Percentiles rank a stretch among this genome's conserved stretches.
These are phyloP conservation scores for Saccharomycopsis guyanensis DNA, from an alignment of 805 yeast species.

Conservation along the genomic window DNA sequence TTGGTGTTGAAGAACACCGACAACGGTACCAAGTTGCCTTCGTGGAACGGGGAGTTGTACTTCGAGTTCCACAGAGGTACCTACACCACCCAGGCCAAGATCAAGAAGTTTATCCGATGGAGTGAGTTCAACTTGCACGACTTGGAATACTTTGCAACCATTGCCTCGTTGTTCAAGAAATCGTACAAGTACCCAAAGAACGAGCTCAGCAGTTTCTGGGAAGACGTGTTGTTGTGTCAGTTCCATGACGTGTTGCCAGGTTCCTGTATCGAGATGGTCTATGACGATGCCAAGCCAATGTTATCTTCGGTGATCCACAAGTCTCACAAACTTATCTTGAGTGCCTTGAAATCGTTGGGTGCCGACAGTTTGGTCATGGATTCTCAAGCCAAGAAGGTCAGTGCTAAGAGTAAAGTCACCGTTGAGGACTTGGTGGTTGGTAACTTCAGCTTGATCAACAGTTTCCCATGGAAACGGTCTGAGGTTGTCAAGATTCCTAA, in stretches of 20 bases:
- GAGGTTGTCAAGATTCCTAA: slow-evolving; percentile 36
- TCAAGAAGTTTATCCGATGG: slow-evolving; percentile 71
- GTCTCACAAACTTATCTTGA: slow-evolving; percentile 44
- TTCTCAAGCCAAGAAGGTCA: neutral
- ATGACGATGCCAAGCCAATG: slow-evolving; percentile 83
- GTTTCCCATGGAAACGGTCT: slow-evolving; percentile 58
- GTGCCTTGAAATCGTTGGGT: slow-evolving; percentile 41
- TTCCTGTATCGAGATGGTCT: slow-evolving; percentile 89
- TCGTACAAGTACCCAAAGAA: slow-evolving; percentile 65
- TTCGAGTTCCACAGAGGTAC: slow-evolving; percentile 96
- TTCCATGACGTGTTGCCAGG: slow-evolving; percentile 99
- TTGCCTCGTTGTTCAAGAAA: slow-evolving; percentile 47
- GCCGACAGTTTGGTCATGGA: slow-evolving; percentile 15
- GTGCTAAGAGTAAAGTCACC: neutral
- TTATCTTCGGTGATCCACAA: slow-evolving; percentile 47
- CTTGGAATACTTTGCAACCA: slow-evolving; percentile 74
- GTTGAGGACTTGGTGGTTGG: slow-evolving; percentile 8
- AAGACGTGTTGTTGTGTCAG: slow-evolving; percentile 80
- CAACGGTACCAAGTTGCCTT: slow-evolving; percentile 60
- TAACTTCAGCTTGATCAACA: slow-evolving; percentile 34
- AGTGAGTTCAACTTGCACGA: slow-evolving; percentile 76
- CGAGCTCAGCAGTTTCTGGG: slow-evolving; percentile 72
- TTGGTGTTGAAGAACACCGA: slow-evolving; percentile 53
- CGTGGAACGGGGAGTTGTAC: slow-evolving; percentile 92
- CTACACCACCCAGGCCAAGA: slow-evolving; percentile 86